These are phyloP conservation scores for Neopestalotiopsis sp. DNA, from an alignment of 2,329 filamentous ascomycete species.

Conservation along the genomic window DNA sequence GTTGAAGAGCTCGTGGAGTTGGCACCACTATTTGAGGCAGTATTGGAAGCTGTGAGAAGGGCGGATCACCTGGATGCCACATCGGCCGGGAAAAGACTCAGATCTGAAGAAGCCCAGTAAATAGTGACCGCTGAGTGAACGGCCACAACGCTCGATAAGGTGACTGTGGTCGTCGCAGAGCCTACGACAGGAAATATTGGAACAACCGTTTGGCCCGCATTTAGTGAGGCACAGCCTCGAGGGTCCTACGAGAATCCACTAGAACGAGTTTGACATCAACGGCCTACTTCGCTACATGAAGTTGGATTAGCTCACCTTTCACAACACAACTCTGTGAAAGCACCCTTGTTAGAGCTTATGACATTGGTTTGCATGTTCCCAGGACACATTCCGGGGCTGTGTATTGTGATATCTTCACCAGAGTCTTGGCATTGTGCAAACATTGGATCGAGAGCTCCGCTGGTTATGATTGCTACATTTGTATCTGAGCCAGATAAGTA, in stretches of 20 bases:
- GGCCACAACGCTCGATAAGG: neutral
- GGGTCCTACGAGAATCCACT: conserved; percentile 2
- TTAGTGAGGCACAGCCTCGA: neutral
- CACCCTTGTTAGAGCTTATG: too few relatives aligned
- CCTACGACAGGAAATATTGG: neutral
- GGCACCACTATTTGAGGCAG: neutral
- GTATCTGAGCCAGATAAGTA: neutral
- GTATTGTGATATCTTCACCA: too few relatives aligned
- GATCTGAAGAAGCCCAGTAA: neutral
- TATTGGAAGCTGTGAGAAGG: neutral
- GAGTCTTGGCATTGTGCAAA: neutral
- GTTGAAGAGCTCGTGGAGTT: too few relatives aligned
- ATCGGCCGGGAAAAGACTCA: neutral
- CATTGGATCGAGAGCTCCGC: neutral
- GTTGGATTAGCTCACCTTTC: neutral
- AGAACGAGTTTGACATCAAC: neutral
- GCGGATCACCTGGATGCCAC: neutral
- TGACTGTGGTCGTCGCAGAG: neutral
- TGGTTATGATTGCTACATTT: neutral
- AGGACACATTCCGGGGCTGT: conserved; percentile 4
- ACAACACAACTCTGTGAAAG: neutral
- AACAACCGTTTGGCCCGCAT: neutral
- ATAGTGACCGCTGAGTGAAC: neutral
- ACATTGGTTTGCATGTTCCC: neutral
- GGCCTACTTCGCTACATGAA: neutral